Evolutionary conservation across 306 rosid species (phyloP).

Genomic region (Vachellia pachyceras): DNA sequence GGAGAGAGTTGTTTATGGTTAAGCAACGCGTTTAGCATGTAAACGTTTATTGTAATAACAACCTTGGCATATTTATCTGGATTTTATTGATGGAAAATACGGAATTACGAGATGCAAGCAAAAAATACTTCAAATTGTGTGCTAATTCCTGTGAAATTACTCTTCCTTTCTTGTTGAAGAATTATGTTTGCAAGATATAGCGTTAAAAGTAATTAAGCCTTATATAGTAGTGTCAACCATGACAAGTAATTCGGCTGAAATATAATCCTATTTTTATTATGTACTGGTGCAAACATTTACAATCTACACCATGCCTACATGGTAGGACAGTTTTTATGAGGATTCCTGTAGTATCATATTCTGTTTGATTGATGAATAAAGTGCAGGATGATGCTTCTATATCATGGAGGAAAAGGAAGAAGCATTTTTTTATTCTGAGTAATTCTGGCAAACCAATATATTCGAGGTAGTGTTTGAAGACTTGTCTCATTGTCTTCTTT

Average conservation of each 20-base stretch:
- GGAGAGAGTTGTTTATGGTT: background rate
- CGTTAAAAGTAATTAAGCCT: background rate
- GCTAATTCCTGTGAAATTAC: background rate
- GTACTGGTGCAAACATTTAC: background rate
- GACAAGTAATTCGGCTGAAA: constrained; percentile 1
- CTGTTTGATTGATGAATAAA: constrained; percentile 59
- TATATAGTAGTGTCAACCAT: background rate
- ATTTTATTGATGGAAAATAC: background rate
- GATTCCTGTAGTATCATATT: constrained; percentile 33
- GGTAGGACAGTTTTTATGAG: constrained; percentile 8
- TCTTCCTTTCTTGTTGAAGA: background rate
- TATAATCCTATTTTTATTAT: background rate
- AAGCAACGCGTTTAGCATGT: background rate
- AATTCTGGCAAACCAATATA: constrained; percentile 96
- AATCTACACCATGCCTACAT: background rate
- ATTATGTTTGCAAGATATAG: background rate
- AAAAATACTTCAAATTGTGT: background rate
- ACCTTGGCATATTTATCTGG: background rate
- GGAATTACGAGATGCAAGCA: background rate
- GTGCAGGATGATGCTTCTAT: constrained; percentile 96
- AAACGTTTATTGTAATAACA: background rate
- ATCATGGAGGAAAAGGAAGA: constrained; percentile 98
- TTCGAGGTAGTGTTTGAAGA: constrained; percentile 67
- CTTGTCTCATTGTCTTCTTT: background rate
- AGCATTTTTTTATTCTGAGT: constrained; percentile 88